phyloP scores from a whole-genome alignment of 2,329 filamentous ascomycete species.

The Epicoccum sorghinum region DNA sequence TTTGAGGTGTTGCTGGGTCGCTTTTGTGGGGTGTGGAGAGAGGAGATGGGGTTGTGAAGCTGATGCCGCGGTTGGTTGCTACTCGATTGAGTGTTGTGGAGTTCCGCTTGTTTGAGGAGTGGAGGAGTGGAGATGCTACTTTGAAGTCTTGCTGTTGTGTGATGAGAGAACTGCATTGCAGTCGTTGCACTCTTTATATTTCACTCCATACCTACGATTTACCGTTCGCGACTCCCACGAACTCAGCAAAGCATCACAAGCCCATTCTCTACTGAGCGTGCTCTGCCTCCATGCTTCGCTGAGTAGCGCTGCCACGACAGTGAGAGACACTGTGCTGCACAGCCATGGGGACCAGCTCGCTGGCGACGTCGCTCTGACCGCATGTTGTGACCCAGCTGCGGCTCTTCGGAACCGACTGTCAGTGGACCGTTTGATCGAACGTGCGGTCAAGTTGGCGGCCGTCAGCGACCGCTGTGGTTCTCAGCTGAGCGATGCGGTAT shows the following conservation, averaged over 20 bases:
- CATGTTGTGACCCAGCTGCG: not conserved
- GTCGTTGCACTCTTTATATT: slow-evolving; percentile 2
- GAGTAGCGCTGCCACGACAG: not conserved
- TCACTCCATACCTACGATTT: not conserved
- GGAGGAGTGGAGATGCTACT: slow-evolving; percentile 13
- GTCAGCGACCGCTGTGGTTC: not conserved
- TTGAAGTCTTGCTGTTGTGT: slow-evolving; percentile 7
- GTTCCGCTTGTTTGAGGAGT: slow-evolving; percentile 23
- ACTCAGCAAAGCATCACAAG: not conserved
- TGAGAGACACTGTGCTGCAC: not conserved
- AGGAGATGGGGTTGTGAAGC: too few relatives aligned
- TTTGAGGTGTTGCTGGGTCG: too few relatives aligned
- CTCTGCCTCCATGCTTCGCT: slow-evolving; percentile 8
- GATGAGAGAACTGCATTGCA: slow-evolving; percentile 4
- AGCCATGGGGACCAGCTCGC: slow-evolving; percentile 1
- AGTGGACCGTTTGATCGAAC: not conserved
- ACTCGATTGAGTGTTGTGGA: not conserved
- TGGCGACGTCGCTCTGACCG: not conserved
- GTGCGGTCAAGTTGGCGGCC: not conserved
- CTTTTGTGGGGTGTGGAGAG: too few relatives aligned
- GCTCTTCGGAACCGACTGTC: not conserved
- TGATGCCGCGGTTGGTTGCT: too few relatives aligned
- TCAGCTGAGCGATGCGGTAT: slow-evolving; percentile 6
- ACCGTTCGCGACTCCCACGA: too few relatives aligned
- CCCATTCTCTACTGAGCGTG: not conserved